phyloP scores from a whole-genome alignment of 495 filamentous ascomycete species.

The Penicillium waksmanii region DNA sequence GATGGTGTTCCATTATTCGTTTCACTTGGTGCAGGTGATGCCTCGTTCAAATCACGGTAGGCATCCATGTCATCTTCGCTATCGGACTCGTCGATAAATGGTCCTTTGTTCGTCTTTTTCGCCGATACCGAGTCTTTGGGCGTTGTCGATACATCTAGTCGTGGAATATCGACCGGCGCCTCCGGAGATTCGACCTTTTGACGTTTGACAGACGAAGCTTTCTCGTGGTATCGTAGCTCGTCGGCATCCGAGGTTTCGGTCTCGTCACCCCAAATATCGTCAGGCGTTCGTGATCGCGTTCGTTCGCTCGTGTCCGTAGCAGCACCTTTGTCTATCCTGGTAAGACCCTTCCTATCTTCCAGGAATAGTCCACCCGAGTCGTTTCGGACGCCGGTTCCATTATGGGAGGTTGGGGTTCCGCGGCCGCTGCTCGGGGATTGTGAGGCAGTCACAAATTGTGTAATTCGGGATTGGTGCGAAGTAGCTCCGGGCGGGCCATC shows the following conservation, averaged over 20 bases:
- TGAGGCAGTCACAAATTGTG: conserved; percentile 39
- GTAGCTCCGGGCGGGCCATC: conserved; percentile 48
- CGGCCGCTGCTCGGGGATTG: conserved; percentile 28
- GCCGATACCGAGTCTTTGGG: conserved; percentile 1
- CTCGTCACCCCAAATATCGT: conserved; percentile 44
- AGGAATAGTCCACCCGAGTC: conserved; percentile 44
- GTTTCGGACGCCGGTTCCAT: conserved; percentile 12
- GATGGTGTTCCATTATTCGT: conserved; percentile 14
- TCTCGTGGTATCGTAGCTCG: conserved; percentile 35
- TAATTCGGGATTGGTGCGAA: conserved; percentile 43
- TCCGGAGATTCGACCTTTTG: conserved; percentile 43
- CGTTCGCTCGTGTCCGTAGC: conserved; percentile 13
- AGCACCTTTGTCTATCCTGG: conserved; percentile 11
- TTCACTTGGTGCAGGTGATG: background rate
- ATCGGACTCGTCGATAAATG: conserved; percentile 71
- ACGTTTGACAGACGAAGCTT: conserved; percentile 37
- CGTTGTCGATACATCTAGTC: conserved; percentile 16
- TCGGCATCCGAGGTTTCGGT: conserved; percentile 23
- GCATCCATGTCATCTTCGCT: conserved; percentile 57
- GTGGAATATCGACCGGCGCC: conserved; percentile 7
- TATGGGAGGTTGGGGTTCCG: conserved; percentile 24
- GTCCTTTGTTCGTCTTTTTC: conserved; percentile 42
- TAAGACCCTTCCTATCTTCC: conserved; percentile 42
- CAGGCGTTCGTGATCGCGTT: conserved; percentile 34
- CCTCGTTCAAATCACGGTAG: conserved; percentile 27